Percentiles rank a stretch among this genome's conserved stretches.
Conservation (phyloP, 1,284 basidiomycete species). For the Wallemia ichthyophaga region DNA sequence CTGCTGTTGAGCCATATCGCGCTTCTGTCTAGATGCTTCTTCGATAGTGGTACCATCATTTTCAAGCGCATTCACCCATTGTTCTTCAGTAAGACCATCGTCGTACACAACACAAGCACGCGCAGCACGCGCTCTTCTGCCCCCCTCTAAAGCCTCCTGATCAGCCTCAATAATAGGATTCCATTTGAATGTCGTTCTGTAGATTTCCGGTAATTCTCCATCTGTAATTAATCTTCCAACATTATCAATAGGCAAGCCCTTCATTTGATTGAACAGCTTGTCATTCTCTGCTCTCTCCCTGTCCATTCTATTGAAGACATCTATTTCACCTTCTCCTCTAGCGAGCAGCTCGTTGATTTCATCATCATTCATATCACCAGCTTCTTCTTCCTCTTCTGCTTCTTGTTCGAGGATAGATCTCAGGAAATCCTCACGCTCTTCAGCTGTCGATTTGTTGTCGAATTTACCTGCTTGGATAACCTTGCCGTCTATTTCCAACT, state of each 20-base stretch:
- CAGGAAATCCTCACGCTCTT: slow-evolving; percentile 85
- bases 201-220: slow-evolving; percentile 74
- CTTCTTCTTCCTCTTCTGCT: slow-evolving; percentile 74
- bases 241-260: slow-evolving; percentile 45
- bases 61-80: slow-evolving; percentile 41
- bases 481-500: slow-evolving; percentile 97
- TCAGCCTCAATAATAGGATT: slow-evolving; percentile 45
- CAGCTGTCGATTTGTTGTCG: slow-evolving; percentile 92
- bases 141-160: slow-evolving; percentile 26
- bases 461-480: slow-evolving; percentile 98
- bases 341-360: slow-evolving; percentile 85
- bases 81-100: slow-evolving; percentile 76
- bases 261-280: slow-evolving; percentile 35
- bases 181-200: slow-evolving; percentile 23
- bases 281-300: slow-evolving; percentile 42
- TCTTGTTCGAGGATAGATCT: slow-evolving; percentile 62
- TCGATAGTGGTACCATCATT: not conserved
- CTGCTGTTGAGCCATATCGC: not conserved
- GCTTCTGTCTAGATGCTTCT: not conserved
- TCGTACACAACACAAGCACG: slow-evolving; percentile 70
- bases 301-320: slow-evolving; percentile 61
- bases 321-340: slow-evolving; percentile 48
- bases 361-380: slow-evolving; percentile 84
- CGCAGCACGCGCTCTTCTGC: slow-evolving; percentile 46
- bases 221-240: slow-evolving; percentile 55